phyloP scores from a whole-genome alignment of 2,329 filamentous ascomycete species.

The Aspergillus sojae region DNA sequence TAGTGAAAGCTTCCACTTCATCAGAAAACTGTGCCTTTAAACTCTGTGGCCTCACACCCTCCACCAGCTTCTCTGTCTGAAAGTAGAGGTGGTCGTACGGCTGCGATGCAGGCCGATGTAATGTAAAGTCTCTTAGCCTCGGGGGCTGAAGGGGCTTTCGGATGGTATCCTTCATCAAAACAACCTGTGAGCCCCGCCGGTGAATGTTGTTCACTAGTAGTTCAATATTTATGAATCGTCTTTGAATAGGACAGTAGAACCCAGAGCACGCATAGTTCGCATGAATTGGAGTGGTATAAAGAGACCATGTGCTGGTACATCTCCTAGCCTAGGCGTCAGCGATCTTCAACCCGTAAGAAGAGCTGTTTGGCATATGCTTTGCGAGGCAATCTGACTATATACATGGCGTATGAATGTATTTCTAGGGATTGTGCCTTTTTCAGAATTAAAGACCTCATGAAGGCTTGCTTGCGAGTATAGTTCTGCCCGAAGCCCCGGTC shows the following conservation, averaged over 20 bases:
- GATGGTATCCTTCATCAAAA: neutral
- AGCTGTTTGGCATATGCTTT: neutral
- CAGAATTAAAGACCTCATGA: neutral
- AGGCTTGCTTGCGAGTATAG: neutral
- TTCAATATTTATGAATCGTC: neutral
- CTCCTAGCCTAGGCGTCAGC: neutral
- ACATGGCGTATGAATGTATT: neutral
- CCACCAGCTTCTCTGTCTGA: neutral
- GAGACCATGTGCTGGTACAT: neutral
- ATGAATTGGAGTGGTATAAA: neutral
- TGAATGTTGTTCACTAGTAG: neutral
- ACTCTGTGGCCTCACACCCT: neutral
- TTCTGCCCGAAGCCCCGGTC: neutral
- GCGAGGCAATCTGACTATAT: neutral
- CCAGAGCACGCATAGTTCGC: neutral
- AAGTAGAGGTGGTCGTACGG: neutral
- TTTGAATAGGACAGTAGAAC: neutral
- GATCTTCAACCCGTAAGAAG: neutral
- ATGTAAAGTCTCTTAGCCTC: neutral
- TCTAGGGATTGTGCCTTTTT: neutral
- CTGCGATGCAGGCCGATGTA: neutral
- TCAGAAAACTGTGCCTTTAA: neutral
- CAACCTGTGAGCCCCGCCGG: neutral
- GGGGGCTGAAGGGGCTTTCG: neutral
- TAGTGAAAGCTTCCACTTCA: neutral